A percentile compares a stretch with the other conserved stretches of the same genome.
These are phyloP conservation scores for Orbilia oligospora DNA, from an alignment of 2,329 filamentous ascomycete species.

Conservation along the genomic window DNA sequence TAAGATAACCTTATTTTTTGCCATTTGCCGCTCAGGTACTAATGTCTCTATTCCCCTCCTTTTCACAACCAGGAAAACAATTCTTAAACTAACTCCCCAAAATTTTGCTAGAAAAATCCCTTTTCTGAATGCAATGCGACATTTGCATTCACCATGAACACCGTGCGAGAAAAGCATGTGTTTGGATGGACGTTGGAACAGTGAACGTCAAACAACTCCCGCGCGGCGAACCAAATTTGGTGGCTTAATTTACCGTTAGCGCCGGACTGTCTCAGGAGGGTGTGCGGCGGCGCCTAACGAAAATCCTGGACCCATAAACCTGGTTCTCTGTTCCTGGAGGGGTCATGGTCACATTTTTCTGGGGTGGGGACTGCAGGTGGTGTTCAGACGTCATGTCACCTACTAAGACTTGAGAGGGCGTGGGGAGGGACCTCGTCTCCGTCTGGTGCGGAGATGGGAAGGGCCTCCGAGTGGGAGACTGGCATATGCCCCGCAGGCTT, in stretches of 20 bases:
- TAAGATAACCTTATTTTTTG: constrained; percentile 51
- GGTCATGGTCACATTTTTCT: constrained; percentile 23
- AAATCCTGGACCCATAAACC: constrained; percentile 47
- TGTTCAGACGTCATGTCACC: constrained; percentile 24
- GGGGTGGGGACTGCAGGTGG: constrained; percentile 38
- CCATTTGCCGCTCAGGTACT: constrained; percentile 44
- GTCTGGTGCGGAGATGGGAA: constrained; percentile 46
- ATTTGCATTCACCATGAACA: constrained; percentile 5
- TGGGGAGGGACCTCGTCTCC: constrained; percentile 26
- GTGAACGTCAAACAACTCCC: constrained; percentile 60
- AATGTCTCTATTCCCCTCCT: constrained; percentile 15
- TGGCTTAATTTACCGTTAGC: constrained; percentile 56
- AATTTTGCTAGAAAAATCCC: neutral
- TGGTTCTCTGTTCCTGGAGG: constrained; percentile 31
- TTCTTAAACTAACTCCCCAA: constrained; percentile 13
- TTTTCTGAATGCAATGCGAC: constrained; percentile 10
- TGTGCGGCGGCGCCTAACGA: constrained; percentile 61
- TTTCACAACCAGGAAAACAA: constrained; percentile 16
- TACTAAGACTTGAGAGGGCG: constrained; percentile 18
- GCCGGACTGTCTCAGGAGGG: constrained; percentile 60
- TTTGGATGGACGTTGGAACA: constrained; percentile 50
- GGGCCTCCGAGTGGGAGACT: constrained; percentile 48
- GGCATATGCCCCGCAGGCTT: constrained; percentile 28
- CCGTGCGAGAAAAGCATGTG: constrained; percentile 26
- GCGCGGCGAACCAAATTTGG: constrained; percentile 54